These are phyloP conservation scores for Mallotus repandus DNA, from an alignment of 441 rosid species.

Conservation along the genomic window DNA sequence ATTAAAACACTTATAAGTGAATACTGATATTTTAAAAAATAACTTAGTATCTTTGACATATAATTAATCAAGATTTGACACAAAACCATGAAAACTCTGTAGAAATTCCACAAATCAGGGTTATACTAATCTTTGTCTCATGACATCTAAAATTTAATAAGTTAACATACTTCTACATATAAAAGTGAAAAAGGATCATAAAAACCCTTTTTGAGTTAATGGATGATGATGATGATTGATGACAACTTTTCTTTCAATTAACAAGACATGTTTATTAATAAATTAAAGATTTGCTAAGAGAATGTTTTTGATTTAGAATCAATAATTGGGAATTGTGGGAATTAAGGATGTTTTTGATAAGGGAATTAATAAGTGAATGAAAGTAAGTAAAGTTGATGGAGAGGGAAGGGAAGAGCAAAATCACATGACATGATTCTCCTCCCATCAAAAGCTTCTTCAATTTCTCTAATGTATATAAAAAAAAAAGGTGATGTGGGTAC, in stretches of 20 bases:
- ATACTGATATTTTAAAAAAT: too few relatives aligned
- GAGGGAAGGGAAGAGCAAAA: background rate
- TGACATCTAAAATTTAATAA: conserved; percentile 13
- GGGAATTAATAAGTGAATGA: background rate
- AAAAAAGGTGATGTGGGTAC: conserved; percentile 21
- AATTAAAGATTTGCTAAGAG: conserved; percentile 10
- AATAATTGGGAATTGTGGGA: conserved; percentile 6
- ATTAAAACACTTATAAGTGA: too few relatives aligned
- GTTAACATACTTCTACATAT: background rate
- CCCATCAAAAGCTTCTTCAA: background rate
- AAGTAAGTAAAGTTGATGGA: background rate
- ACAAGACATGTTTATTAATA: background rate
- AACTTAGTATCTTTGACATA: too few relatives aligned
- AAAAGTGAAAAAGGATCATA: background rate
- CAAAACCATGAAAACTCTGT: conserved; percentile 9
- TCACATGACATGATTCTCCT: conserved; percentile 25
- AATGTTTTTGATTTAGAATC: conserved; percentile 3
- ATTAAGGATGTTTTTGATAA: conserved; percentile 20
- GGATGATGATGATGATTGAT: conserved; percentile 20
- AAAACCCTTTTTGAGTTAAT: conserved; percentile 1
- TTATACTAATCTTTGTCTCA: conserved; percentile 21
- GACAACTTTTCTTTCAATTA: conserved; percentile 1
- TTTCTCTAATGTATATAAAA: conserved; percentile 14
- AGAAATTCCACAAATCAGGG: conserved; percentile 31
- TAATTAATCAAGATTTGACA: background rate